A percentile compares a stretch with the other conserved stretches of the same genome.
Conservation (phyloP, 75 land plant species). For the Chamaecyparis obtusa region DNA sequence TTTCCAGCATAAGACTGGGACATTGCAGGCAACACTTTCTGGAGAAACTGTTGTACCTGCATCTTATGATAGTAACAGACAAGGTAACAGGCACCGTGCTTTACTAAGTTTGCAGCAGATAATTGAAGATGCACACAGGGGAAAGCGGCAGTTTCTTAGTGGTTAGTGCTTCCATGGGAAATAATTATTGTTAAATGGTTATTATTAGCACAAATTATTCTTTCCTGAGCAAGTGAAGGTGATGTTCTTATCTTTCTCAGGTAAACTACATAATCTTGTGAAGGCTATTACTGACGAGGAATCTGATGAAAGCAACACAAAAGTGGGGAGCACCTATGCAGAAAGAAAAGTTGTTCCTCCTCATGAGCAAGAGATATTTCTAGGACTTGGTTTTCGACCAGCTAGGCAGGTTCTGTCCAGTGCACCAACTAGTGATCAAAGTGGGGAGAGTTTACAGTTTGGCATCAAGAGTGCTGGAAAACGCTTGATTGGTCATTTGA, state of each 20-base stretch:
- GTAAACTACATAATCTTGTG: constrained; percentile 97
- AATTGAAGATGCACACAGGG: constrained; percentile 95
- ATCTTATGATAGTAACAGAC: constrained; percentile 49
- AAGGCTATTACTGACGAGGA: constrained; percentile 95
- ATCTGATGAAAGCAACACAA: constrained; percentile 28
- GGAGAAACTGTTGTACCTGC: constrained; percentile 44
- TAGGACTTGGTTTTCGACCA: constrained; percentile 76
- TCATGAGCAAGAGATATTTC: constrained; percentile 56
- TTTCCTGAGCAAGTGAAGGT: constrained; percentile 11
- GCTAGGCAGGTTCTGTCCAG: constrained; percentile 26
- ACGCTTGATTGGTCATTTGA: constrained; percentile 61
- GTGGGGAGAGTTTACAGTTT: constrained; percentile 30
- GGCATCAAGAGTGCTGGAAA: constrained; percentile 69
- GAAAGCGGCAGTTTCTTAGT: constrained; percentile 95
- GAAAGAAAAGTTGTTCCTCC: constrained; percentile 29
- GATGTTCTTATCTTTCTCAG: constrained; percentile 26
- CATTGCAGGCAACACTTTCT: constrained; percentile 56
- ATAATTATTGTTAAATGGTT: background rate
- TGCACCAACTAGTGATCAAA: constrained; percentile 34
- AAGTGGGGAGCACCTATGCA: constrained; percentile 27
- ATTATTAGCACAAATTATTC: constrained; percentile 2
- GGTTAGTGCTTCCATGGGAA: constrained; percentile 41
- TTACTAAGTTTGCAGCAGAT: constrained; percentile 86
- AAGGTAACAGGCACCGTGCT: constrained; percentile 84
- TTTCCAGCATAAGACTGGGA: constrained; percentile 44